Percentiles rank a stretch among this genome's conserved stretches.
These are phyloP conservation scores for Harringtonia aguacate DNA, from an alignment of 2,329 filamentous ascomycete species.

Conservation along the genomic window DNA sequence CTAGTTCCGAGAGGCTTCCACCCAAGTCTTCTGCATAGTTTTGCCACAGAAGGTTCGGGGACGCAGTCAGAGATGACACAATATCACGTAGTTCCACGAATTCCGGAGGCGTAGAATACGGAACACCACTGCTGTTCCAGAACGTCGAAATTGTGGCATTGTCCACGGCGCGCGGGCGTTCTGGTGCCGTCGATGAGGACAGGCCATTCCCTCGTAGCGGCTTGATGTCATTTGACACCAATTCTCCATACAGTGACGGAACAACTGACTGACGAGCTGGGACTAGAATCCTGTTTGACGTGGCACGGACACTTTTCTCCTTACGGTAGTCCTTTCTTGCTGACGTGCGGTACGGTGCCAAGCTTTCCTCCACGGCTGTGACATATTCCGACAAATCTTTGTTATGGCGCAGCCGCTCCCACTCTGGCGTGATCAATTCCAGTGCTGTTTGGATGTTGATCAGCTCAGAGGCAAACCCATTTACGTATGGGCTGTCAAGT, in stretches of 20 bases:
- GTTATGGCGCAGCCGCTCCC: constrained; percentile 37
- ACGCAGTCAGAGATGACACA: constrained; percentile 17
- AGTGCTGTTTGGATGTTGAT: constrained; percentile 29
- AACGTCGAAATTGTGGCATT: no score
- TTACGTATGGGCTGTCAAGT: not conserved
- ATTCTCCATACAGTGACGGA: not conserved
- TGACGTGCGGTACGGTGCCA: constrained; percentile 12
- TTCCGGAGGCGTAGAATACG: not conserved
- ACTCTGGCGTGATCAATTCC: constrained; percentile 29
- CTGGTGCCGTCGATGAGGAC: no score
- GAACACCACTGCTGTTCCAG: no score
- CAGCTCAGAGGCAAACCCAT: constrained; percentile 6
- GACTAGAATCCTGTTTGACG: no score
- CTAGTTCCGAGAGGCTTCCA: constrained; percentile 12
- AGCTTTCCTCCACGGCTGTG: constrained; percentile 27
- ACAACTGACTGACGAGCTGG: not conserved
- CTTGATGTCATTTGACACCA: no score
- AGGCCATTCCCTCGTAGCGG: no score
- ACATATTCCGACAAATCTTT: constrained; percentile 32
- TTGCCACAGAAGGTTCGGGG: constrained; percentile 9
- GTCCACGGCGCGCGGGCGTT: no score
- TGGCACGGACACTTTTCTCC: not conserved
- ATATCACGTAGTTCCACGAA: constrained; percentile 20
- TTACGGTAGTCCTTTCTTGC: not conserved
- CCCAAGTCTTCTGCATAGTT: constrained; percentile 12